These are phyloP conservation scores for Botrytis tulipae DNA, from an alignment of 2,329 filamentous ascomycete genomes.

Conservation along the genomic window DNA sequence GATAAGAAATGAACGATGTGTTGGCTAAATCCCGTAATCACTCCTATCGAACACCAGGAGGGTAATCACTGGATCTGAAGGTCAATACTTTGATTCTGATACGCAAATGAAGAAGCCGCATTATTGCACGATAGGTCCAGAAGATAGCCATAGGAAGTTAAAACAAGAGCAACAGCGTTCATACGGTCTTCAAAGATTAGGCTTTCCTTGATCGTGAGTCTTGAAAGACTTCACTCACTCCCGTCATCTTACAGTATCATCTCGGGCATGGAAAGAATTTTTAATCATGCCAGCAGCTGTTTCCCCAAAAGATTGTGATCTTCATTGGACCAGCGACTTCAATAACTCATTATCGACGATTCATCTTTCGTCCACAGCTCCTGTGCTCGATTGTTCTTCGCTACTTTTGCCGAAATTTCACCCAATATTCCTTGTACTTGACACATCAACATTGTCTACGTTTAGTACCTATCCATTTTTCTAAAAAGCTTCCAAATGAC, in stretches of 20 bases:
- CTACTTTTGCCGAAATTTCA: not conserved
- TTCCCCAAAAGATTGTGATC: not conserved
- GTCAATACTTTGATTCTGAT: not conserved
- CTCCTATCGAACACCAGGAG: not conserved
- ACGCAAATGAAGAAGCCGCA: not conserved
- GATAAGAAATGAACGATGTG: not conserved
- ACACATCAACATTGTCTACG: not conserved
- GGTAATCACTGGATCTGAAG: not conserved
- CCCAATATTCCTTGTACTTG: not conserved
- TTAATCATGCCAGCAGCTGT: not conserved
- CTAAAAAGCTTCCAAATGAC: not conserved
- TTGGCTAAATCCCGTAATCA: not conserved
- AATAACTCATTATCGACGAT: not conserved
- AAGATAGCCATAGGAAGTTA: not conserved
- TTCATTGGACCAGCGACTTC: not conserved
- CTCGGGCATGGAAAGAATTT: not conserved
- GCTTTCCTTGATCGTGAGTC: not conserved
- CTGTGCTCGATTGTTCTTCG: not conserved
- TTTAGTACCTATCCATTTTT: not conserved
- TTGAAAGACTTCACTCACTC: not conserved
- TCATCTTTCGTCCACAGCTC: not conserved
- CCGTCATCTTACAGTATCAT: not conserved
- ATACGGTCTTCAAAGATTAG: not conserved
- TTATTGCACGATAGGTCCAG: not conserved
- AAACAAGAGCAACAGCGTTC: not conserved